Percentiles rank a stretch among this genome's conserved stretches.
These are phyloP conservation scores for Colletotrichum coccodes DNA, from an alignment of 2,329 filamentous ascomycete genomes.

Conservation along the genomic window DNA sequence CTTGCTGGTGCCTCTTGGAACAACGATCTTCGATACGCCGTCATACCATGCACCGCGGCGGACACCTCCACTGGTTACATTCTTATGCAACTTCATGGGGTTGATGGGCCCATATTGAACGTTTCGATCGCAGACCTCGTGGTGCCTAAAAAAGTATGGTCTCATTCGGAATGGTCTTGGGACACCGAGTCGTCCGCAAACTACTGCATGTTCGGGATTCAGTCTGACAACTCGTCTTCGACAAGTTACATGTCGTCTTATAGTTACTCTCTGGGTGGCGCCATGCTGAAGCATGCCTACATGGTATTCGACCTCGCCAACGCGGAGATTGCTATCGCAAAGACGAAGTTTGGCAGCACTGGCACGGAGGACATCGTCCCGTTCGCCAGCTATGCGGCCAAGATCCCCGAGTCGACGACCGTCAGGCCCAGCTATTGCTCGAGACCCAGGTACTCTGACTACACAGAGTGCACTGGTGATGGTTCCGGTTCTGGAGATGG, in stretches of 20 bases:
- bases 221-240: slow-evolving; percentile 35
- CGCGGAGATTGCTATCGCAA: slow-evolving; percentile 43
- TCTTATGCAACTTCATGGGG: slow-evolving; percentile 39
- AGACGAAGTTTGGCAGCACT: slow-evolving; percentile 37
- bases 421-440: background rate
- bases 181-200: background rate
- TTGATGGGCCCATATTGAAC: slow-evolving; percentile 40
- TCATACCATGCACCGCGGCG: slow-evolving; percentile 39
- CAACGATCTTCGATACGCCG: background rate
- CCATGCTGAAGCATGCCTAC: slow-evolving; percentile 43
- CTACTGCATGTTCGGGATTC: slow-evolving; percentile 43
- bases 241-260: background rate
- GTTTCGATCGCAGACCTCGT: slow-evolving; percentile 42
- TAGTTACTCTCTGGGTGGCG: slow-evolving; percentile 37
- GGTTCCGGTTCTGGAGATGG: background rate
- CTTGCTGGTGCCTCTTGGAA: slow-evolving; percentile 40
- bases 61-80: slow-evolving; percentile 36
- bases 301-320: slow-evolving; percentile 45
- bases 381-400: slow-evolving; percentile 39
- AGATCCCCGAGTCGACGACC: slow-evolving; percentile 38
- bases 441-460: background rate
- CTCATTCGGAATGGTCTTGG: no score
- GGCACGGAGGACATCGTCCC: slow-evolving; percentile 37
- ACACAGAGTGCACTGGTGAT: background rate
- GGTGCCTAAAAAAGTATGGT: slow-evolving; percentile 31